Evolutionary conservation across 108 stramenopile species (phyloP).

Genomic region (Chaetoceros tenuissimus): DNA sequence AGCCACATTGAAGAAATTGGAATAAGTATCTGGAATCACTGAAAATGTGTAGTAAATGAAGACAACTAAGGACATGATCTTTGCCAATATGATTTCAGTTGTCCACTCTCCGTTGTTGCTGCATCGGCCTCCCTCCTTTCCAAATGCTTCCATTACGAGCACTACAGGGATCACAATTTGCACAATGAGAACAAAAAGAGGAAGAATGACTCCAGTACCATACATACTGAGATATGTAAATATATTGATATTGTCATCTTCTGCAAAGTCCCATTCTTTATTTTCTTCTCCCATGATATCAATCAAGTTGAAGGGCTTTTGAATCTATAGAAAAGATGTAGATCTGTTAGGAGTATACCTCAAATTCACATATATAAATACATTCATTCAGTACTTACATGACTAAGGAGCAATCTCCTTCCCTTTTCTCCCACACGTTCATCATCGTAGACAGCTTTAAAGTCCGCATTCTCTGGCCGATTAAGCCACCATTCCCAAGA

Average conservation of each 20-base stretch:
- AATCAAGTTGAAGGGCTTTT: not conserved
- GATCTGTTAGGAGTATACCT: not conserved
- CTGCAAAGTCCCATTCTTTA: conserved; percentile 16
- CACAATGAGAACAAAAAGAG: conserved; percentile 21
- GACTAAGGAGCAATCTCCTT: not conserved
- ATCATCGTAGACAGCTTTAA: conserved; percentile 17
- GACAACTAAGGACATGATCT: conserved; percentile 30
- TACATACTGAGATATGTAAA: conserved; percentile 35
- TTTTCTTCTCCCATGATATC: conserved; percentile 9
- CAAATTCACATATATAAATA: not conserved
- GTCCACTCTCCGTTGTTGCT: not conserved
- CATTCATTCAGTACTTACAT: not conserved
- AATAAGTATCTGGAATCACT: conserved; percentile 21
- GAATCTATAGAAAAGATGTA: not conserved
- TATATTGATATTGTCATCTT: conserved; percentile 18
- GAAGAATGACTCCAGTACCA: conserved; percentile 27
- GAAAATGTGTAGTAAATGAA: conserved; percentile 34
- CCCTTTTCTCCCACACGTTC: conserved; percentile 21
- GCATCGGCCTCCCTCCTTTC: too few species aligned
- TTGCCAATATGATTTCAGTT: conserved; percentile 2
- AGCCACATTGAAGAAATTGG: not conserved
- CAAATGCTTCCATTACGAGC: conserved; percentile 6
- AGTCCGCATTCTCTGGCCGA: conserved; percentile 25
- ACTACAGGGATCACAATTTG: conserved; percentile 28
- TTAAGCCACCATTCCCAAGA: conserved; percentile 33